Evolutionary conservation across 371 early-diverging fungal genomes (phyloP), one percentile per base, ranked within the genome.

Genomic region (Apophysomyces trapeziformis): DNA sequence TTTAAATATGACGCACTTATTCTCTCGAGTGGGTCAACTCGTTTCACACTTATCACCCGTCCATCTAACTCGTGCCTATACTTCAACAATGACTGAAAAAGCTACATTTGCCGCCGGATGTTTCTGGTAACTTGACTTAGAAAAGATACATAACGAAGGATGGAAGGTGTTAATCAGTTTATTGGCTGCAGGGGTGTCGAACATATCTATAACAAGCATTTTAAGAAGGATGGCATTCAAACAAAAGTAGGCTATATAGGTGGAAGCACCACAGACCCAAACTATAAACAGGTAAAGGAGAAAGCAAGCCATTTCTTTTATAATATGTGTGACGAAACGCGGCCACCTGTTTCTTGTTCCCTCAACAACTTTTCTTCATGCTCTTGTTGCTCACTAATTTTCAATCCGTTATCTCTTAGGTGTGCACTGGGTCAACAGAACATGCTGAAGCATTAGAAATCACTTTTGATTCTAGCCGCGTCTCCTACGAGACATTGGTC

Each of bases 371-470:
- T 26, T 26, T 3, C 32, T 26, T 3, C 32, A 26, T 26, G 32
- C 32, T 26, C 2, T 2, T 26, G 32, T 26, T 26, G 32, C 32
- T 26, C 32, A 26, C 32, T 26, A 2, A 2, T 26, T 26, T 26
- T 1, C 32, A 26, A 26, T 26, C 2, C 32, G 32, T 26, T 26
- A 26, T 26, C 32, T 26, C 32, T 26, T 57, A 88, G 83, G 90
- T 91, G 38, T 91, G 91, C 74, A 75, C 82, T 1, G 94, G 93
- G 8, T 54, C 62, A 9, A 90, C 96, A 9, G 71, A 85, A 21
- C 96, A 97, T 71, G 96, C 96, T 1, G 96, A 98, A 76, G 95
- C 90, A 0, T 65, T 94, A 11, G 88, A 92, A 60, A 70, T 98
- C 38, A 68, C 82, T 21, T 96, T 88, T 68, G 90, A 94, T 62